Conservation (phyloP, 2,329 filamentous ascomycete genomes). For the Aureobasidium melanogenum region DNA sequence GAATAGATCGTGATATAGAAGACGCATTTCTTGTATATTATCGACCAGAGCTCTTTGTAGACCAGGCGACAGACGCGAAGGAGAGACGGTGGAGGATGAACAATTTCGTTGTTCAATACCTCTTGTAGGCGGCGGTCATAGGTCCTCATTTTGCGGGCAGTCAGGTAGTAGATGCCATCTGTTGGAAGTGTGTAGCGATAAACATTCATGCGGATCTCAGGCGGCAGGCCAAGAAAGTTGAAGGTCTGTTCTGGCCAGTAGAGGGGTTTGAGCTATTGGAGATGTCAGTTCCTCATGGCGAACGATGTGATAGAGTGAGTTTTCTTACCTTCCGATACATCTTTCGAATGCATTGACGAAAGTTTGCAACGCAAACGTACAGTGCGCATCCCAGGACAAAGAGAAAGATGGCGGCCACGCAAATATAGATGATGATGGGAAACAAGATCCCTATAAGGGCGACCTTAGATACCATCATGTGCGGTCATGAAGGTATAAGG, state of each 20-base stretch:
- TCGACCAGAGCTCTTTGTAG: neutral
- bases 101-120: neutral
- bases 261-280: neutral
- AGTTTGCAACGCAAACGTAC: neutral
- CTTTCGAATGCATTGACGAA: neutral
- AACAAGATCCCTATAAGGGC: neutral
- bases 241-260: neutral
- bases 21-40: neutral
- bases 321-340: neutral
- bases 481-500: neutral
- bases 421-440: neutral
- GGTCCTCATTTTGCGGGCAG: neutral
- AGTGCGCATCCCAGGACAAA: neutral
- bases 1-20: neutral
- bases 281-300: no score
- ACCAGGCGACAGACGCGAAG: neutral
- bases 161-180: neutral
- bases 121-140: neutral
- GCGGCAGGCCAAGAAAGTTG: neutral
- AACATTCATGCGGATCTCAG: neutral
- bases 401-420: neutral
- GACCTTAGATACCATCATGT: neutral
- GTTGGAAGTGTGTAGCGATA: neutral
- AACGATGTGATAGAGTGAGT: no score
- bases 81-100: neutral